Evolutionary conservation across 2,329 filamentous ascomycete genomes (phyloP).

Genomic region (Acrodontium crateriforme): DNA sequence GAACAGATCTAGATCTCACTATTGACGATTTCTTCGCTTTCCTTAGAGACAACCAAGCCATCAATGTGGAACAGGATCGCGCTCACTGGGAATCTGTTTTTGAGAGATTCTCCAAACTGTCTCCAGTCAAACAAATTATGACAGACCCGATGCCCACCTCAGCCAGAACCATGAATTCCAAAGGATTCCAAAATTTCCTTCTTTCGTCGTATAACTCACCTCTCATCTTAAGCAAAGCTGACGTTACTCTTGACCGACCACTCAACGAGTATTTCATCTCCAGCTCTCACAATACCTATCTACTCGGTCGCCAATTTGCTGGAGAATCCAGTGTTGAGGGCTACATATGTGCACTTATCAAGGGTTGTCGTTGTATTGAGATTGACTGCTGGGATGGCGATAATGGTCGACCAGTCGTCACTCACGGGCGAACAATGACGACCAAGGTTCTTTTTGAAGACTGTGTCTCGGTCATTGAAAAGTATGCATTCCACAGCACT

Average conservation of each 20-base stretch:
- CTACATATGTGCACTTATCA: constrained; percentile 77
- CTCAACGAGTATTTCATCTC: constrained; percentile 97
- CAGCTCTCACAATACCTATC: constrained; percentile 96
- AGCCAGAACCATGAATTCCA: constrained; percentile 54
- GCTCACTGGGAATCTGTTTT: constrained; percentile 61
- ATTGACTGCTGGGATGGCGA: constrained; percentile 96
- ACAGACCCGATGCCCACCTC: constrained; percentile 14
- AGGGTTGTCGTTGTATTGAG: constrained; percentile 88
- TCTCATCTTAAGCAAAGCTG: constrained; percentile 10
- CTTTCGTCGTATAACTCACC: constrained; percentile 40
- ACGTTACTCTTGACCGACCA: constrained; percentile 55
- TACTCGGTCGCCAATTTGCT: constrained; percentile 77
- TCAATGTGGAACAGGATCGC: constrained; percentile 56
- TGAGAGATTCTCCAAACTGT: constrained; percentile 17
- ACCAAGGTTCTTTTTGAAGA: constrained; percentile 80
- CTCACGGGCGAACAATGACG: constrained; percentile 80
- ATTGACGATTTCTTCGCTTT: constrained; percentile 63
- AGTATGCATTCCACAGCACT: constrained; percentile 83
- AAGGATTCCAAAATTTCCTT: constrained; percentile 65
- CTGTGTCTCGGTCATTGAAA: constrained; percentile 83
- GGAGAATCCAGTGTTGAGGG: constrained; percentile 88
- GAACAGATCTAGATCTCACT: constrained; percentile 47
- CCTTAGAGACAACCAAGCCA: constrained; percentile 56
- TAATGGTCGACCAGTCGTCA: constrained; percentile 76
- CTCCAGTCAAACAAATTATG: constrained; percentile 35